Base-by-base conservation (phyloP, 148 eudicot genomes). In the Rhododendron henanense region DNA sequence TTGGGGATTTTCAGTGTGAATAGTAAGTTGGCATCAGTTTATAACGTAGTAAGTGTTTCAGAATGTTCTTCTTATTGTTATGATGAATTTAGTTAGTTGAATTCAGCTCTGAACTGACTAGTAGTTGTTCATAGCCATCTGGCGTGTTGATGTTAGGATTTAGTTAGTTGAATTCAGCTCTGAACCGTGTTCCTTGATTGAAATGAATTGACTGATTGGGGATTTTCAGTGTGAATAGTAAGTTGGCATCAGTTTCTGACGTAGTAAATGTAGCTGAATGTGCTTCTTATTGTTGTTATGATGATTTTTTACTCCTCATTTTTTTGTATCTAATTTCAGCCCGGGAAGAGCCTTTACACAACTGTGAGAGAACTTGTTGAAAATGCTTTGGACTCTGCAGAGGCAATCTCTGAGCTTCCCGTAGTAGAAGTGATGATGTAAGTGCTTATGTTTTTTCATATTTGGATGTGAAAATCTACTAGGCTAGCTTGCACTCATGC, bases 291-390 rank as follows among this genome's bases (percentile, higher is more conserved):
- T 51, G 16, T 28, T 51, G 61, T 80, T 5, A 5, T 45, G 19
- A 45, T 45, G 5, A 47, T 59, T 6, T 79, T 4, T 77, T 57
- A 10, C 19, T 33, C 2, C 25, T 41, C 83, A 47, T 25, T 16
- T 7, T 28, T 39, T 48, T 4, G 47, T 55, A 25, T 51, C 19
- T 86, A 51, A 78, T 57, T 84, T 87, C 90, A 97, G 99, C 99
- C 98, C 25, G 99, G 99, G 57, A 97, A 97, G 85, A 87, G 89
- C 51, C 90, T 97, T 78, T 97, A 97, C 86, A 97, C 99, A 59
- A 97, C 99, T 53, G 98, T 97, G 83, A 90, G 99, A 88, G 99
- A 97, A 92, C 94, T 97, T 85, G 98, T 97, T 80, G 99, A 97
- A 89, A 97, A 97, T 92, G 91, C 98, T 23, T 95, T 97, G 88